These are phyloP conservation scores for Suillus lakei DNA, from an alignment of 768 basidiomycete species.

Conservation along the genomic window DNA sequence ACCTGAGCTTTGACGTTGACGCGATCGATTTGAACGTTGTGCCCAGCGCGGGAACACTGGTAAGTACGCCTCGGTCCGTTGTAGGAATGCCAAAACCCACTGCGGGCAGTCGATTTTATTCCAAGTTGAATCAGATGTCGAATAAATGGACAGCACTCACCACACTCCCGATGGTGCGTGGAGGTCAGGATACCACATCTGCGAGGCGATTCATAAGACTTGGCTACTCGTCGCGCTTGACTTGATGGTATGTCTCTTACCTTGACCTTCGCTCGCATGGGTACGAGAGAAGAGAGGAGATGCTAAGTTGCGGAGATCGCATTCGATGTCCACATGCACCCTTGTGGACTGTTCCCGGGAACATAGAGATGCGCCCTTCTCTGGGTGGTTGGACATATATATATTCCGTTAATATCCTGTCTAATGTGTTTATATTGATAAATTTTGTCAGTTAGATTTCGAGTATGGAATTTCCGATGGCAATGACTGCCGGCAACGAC, in stretches of 20 bases:
- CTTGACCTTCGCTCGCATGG: not conserved
- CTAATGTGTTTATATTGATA: not conserved
- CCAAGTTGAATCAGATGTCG: conserved; percentile 7
- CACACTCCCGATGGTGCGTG: conserved; percentile 63
- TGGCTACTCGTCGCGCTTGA: conserved; percentile 90
- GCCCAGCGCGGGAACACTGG: conserved; percentile 83
- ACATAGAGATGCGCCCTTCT: not conserved
- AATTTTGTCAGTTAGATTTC: not conserved
- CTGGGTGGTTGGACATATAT: not conserved
- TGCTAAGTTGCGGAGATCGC: no score
- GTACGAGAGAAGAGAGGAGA: not conserved
- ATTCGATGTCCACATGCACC: no score
- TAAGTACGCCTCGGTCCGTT: conserved; percentile 35
- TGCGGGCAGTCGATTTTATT: not conserved
- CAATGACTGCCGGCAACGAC: not conserved
- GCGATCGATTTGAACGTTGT: conserved; percentile 77
- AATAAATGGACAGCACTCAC: conserved; percentile 7
- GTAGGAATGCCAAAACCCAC: not conserved
- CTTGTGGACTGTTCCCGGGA: not conserved
- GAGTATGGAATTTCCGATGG: no score
- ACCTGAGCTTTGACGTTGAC: conserved; percentile 95
- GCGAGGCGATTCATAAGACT: conserved; percentile 90
- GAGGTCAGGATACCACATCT: conserved; percentile 96
- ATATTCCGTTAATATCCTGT: not conserved
- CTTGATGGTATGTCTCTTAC: conserved; percentile 71